These are phyloP conservation scores for Curvularia sp. DNA, from an alignment of 2,329 filamentous ascomycete genomes.

Conservation along the genomic window DNA sequence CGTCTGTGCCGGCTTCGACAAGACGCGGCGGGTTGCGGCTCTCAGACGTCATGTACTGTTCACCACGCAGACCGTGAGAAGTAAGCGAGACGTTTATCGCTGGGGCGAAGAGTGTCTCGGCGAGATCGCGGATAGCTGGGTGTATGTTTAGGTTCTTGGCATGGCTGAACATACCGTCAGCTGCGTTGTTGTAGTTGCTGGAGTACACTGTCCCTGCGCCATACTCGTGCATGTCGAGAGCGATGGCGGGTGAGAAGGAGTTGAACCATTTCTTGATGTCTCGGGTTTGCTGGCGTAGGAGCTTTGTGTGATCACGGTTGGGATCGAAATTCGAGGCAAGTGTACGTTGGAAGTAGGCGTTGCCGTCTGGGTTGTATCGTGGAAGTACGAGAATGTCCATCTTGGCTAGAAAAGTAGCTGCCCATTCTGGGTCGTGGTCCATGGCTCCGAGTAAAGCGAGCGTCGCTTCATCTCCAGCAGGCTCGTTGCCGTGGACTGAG, in stretches of 20 bases:
- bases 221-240: slow-evolving; percentile 50
- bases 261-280: slow-evolving; percentile 45
- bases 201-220: slow-evolving; percentile 35
- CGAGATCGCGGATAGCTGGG: slow-evolving; percentile 41
- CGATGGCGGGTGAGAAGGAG: slow-evolving; percentile 43
- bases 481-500: slow-evolving; percentile 49
- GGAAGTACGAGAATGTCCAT: slow-evolving; percentile 47
- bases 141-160: slow-evolving; percentile 51
- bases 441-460: slow-evolving; percentile 48
- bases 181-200: slow-evolving; percentile 42
- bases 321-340: slow-evolving; percentile 49
- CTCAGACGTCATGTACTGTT: slow-evolving; percentile 44
- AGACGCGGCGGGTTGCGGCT: slow-evolving; percentile 33
- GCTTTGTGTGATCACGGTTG: slow-evolving; percentile 49
- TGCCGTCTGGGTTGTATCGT: slow-evolving; percentile 49
- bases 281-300: slow-evolving; percentile 45
- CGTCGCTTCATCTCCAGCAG: slow-evolving; percentile 47
- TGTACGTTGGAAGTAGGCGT: slow-evolving; percentile 47
- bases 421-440: slow-evolving; percentile 43
- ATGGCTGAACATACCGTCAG: slow-evolving; percentile 47
- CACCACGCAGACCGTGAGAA: slow-evolving; percentile 40
- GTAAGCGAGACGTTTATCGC: slow-evolving; percentile 40
- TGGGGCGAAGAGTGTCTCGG: slow-evolving; percentile 44
- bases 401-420: slow-evolving; percentile 38
- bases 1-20: slow-evolving; percentile 46